Evolutionary conservation across 2,329 filamentous ascomycete species (phyloP).

Genomic region (Penicillium palitans): DNA sequence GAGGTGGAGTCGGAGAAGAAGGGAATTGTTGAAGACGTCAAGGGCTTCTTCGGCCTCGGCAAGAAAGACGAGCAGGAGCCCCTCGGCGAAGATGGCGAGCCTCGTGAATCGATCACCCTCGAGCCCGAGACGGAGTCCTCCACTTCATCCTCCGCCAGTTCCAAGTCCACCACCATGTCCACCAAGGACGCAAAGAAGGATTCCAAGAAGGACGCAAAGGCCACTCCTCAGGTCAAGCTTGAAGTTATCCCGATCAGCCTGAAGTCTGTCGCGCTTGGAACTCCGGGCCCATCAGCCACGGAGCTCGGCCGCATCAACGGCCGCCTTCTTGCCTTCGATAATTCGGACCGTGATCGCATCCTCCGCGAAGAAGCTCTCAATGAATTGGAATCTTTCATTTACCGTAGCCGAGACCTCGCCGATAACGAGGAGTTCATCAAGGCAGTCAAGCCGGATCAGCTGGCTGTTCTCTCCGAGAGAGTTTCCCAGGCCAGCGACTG

Average conservation of each 20-base stretch:
- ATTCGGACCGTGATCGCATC: constrained; percentile 75
- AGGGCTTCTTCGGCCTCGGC: constrained; percentile 93
- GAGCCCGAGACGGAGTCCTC: constrained; percentile 50
- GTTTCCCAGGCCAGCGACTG: constrained; percentile 75
- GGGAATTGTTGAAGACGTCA: constrained; percentile 88
- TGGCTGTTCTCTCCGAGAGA: constrained; percentile 65
- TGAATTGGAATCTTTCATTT: constrained; percentile 89
- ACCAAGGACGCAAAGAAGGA: constrained; percentile 44
- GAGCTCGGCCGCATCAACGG: constrained; percentile 59
- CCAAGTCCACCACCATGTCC: constrained; percentile 53
- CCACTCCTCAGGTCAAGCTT: constrained; percentile 47
- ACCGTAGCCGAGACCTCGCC: constrained; percentile 79
- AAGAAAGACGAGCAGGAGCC: constrained; percentile 80
- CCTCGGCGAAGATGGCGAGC: constrained; percentile 61
- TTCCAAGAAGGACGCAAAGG: constrained; percentile 25
- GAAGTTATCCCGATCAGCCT: constrained; percentile 56
- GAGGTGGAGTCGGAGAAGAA: constrained; percentile 75
- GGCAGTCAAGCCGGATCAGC: constrained; percentile 68
- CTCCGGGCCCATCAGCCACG: constrained; percentile 36
- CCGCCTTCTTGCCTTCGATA: constrained; percentile 79
- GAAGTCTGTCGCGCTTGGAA: constrained; percentile 49
- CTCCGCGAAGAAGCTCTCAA: constrained; percentile 85
- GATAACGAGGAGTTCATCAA: constrained; percentile 73
- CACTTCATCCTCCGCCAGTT: constrained; percentile 44
- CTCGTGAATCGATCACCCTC: constrained; percentile 51